Evolutionary conservation across 306 rosid genomes (phyloP), one percentile per base, ranked within the genome.

Genomic region (Vigna radiata): DNA sequence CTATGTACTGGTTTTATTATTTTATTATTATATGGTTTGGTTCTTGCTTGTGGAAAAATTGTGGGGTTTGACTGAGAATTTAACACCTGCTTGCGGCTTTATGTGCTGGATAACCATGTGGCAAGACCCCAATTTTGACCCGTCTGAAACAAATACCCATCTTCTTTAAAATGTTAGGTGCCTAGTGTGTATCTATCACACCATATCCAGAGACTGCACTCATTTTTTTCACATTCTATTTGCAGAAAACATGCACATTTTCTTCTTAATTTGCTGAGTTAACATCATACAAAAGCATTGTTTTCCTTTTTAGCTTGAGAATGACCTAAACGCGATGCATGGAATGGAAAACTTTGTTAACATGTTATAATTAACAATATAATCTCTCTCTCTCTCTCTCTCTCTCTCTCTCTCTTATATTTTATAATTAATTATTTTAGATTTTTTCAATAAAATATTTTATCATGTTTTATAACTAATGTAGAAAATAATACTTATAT

Each of bases 11-110:
- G 13, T 43, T 43, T 43, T 10, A 39, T 39, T 39, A 39, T 27
- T 15, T 63, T 56, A 15, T 79, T 73, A 70, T 81, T 58, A 23
- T 27, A 14, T 55, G 8, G 19, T 75, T 70, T 72, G 73, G 63
- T 73, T 73, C 67, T 63, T n/a, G 8, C 72, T 23, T 27, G 17
- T 82, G 73, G 69, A 70, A 75, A 65, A 76, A 21, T 71, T 47
- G 46, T 68, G 27, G 70, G 69, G 71, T 79, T 83, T 83, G 82
- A 79, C 67, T 27, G 78, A 21, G n/a, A 82, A 47, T 44, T 53
- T 44, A 41, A 68, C 46, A 79, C 53, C 76, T 83, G 52, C 85
- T 54, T 73, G 77, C 18, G 82, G 63, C 69, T 67, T 68, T 61
- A 53, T 61, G 15, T 39, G 54, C 23, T 73, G 54, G 48, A 86